Evolutionary conservation across 495 filamentous ascomycete genomes (phyloP).

Genomic region (Neurospora sp.): DNA sequence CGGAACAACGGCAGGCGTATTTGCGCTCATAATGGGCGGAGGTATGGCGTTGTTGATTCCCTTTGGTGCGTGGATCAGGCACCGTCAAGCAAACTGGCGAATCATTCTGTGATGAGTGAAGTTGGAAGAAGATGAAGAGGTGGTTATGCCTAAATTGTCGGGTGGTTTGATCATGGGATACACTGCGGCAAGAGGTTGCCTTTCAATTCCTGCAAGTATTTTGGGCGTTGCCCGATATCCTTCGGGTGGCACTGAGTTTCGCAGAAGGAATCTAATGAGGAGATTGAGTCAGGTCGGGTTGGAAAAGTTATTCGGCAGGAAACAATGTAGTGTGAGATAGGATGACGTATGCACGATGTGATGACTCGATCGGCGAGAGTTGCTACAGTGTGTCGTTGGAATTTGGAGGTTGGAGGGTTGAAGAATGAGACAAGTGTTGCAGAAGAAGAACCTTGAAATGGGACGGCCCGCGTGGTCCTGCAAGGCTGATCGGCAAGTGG

Average conservation of each 20-base stretch:
- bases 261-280: neutral
- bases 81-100: conserved; percentile 20
- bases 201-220: neutral
- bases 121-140: neutral
- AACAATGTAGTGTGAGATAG: neutral
- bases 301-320: neutral
- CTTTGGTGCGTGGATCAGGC: conserved; percentile 19
- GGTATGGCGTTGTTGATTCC: conserved; percentile 22
- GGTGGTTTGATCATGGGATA: neutral
- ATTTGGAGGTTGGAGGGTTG: neutral
- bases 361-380: neutral
- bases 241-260: neutral
- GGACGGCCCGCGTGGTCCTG: neutral
- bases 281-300: neutral
- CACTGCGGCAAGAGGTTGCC: neutral
- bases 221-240: neutral
- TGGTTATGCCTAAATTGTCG: neutral
- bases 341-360: neutral
- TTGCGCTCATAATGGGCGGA: conserved; percentile 17
- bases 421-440: neutral
- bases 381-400: neutral
- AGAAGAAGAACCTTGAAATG: neutral
- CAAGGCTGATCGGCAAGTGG: neutral
- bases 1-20: conserved; percentile 43
- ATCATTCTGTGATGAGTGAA: conserved; percentile 16